These are phyloP conservation scores for Pichia sp. DNA, from an alignment of 1,139 yeast species.

Conservation along the genomic window DNA sequence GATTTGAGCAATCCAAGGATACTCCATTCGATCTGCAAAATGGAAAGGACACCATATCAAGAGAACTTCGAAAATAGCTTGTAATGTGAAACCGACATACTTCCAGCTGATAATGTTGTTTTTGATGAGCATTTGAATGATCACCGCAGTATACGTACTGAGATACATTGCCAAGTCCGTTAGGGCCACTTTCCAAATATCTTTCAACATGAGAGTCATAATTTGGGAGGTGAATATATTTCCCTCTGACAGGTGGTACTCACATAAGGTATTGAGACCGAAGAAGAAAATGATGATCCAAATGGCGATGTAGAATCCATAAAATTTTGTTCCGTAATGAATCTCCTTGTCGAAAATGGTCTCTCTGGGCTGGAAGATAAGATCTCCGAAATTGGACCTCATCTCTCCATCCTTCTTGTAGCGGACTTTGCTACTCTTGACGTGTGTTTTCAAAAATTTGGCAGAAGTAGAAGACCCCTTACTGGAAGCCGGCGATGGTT, in stretches of 20 bases:
- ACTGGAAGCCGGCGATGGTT: too few species aligned
- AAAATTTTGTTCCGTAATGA: constrained; percentile 36
- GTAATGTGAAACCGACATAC: constrained; percentile 51
- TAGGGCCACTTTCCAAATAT: constrained; percentile 54
- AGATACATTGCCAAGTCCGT: constrained; percentile 69
- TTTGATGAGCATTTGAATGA: constrained; percentile 47
- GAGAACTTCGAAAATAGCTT: constrained; percentile 50
- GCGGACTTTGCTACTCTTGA: constrained; percentile 15
- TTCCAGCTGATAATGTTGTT: constrained; percentile 47
- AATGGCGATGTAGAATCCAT: constrained; percentile 59
- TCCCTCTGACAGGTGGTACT: constrained; percentile 30
- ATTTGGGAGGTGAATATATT: constrained; percentile 41
- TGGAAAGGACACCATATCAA: constrained; percentile 37
- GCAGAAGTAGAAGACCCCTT: not conserved
- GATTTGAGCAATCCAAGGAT: constrained; percentile 85
- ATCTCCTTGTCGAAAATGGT: constrained; percentile 42
- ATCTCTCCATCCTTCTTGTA: constrained; percentile 26
- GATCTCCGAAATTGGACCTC: constrained; percentile 39
- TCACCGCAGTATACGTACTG: constrained; percentile 47
- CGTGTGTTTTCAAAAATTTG: constrained; percentile 3
- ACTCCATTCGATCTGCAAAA: constrained; percentile 45
- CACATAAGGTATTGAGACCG: constrained; percentile 41
- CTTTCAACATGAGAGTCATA: constrained; percentile 42
- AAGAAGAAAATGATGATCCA: constrained; percentile 60
- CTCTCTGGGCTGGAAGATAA: constrained; percentile 31